phyloP scores from a whole-genome alignment of 768 basidiomycete genomes.

The Cyathus striatus region DNA sequence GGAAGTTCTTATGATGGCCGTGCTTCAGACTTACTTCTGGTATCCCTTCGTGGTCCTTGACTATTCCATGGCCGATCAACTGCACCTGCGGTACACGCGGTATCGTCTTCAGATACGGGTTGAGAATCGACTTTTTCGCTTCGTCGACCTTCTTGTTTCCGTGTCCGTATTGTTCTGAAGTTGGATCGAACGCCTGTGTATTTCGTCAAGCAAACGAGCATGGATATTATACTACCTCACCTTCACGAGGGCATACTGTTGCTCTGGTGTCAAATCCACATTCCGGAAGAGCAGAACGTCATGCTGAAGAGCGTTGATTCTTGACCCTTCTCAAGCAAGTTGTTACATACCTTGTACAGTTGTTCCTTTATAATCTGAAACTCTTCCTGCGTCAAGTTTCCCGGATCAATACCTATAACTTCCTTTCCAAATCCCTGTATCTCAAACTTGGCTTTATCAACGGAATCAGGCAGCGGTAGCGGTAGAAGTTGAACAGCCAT shows the following conservation, averaged over 20 bases:
- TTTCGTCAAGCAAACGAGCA: constrained; percentile 3
- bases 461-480: constrained; percentile 63
- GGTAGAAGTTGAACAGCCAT: constrained; percentile 33
- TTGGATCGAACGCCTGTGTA: constrained; percentile 67
- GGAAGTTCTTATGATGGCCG: constrained; percentile 82
- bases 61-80: constrained; percentile 83
- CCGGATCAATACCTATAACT: constrained; percentile 68
- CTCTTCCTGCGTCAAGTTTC: constrained; percentile 50
- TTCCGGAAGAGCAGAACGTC: constrained; percentile 72
- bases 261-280: constrained; percentile 65
- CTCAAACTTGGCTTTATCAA: constrained; percentile 60
- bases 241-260: constrained; percentile 55
- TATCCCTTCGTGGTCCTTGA: constrained; percentile 78
- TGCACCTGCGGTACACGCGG: constrained; percentile 87
- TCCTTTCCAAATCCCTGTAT: constrained; percentile 59
- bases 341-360: constrained; percentile 3
- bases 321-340: neutral
- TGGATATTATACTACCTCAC: neutral
- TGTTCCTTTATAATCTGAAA: constrained; percentile 61
- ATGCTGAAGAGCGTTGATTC: constrained; percentile 37
- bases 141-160: constrained; percentile 82
- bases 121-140: constrained; percentile 75
- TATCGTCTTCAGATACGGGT: constrained; percentile 88
- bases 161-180: constrained; percentile 68
- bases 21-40: constrained; percentile 78